Evolutionary conservation across 2,329 filamentous ascomycete genomes (phyloP), one percentile per base, ranked within the genome.

Genomic region (Xylariales sp.): DNA sequence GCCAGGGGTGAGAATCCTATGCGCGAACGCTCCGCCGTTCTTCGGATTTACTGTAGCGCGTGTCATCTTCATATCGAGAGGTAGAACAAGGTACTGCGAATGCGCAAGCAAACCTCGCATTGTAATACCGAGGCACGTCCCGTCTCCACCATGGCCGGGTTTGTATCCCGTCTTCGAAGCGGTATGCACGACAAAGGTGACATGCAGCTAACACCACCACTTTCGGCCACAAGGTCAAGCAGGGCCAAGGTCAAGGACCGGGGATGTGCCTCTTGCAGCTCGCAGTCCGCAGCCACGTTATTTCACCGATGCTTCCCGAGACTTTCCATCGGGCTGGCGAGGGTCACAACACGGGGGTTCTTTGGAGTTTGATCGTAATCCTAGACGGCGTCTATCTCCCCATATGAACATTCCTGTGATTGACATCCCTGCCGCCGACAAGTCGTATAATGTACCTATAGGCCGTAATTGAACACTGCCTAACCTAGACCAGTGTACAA

Each of bases 171-270:
- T 32, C 39, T 43, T 16, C 57, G 34, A 58, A 28, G 50, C 59
- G 48, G 45, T 58, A 68, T 55, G 66, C 62, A 54, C 57, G 16
- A 36, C 32, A 54, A 55, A 30, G 57, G 50, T 54, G 48, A 56
- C 57, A 50, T 62, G 62, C 57, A 62, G 58, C 66, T 28, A 68
- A 68, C 62, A 56, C 36, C 18, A 68, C 57, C 53, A 3, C 36
- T 65, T 58, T 53, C 45, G 65, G 65, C 45, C 50, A 57, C 50
- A 60, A 49, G 56, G 62, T 41, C 48, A 39, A 39, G 36, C 36
- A 34, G 39, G 46, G 54, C 28, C n/a, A 60, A 48, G 57, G 52
- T 48, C 57, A 30, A 61, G 50, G 50, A 39, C 52, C 56, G 56
- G 62, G 57, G 53, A 55, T 39, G 43, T 41, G 23, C 53, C 41